phyloP scores from a whole-genome alignment of 2,329 filamentous ascomycete genomes.

The Arthrobotrys pseudoclavata region DNA sequence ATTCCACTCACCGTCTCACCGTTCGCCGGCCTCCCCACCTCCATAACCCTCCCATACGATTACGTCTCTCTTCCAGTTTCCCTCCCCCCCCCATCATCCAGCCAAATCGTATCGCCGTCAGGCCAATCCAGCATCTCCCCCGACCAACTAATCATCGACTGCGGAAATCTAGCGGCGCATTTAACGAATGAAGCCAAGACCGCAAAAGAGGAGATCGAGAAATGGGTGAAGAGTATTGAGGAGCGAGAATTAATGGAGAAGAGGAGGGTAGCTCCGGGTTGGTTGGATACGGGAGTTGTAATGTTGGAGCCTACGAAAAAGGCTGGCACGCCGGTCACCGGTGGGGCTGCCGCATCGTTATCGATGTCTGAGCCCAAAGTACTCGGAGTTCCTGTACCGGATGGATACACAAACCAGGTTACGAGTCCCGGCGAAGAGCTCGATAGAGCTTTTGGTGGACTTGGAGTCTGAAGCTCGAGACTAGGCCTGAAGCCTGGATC shows the following conservation, averaged over 20 bases:
- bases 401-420: slow-evolving; percentile 66
- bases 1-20: slow-evolving; percentile 93
- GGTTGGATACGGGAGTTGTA: slow-evolving; percentile 80
- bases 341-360: slow-evolving; percentile 5
- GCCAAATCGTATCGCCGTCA: slow-evolving; percentile 79
- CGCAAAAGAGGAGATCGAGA: slow-evolving; percentile 76
- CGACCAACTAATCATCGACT: slow-evolving; percentile 85
- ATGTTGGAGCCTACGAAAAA: slow-evolving; percentile 71
- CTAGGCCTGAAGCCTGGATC: background rate
- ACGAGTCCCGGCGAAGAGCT: slow-evolving; percentile 69
- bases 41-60: slow-evolving; percentile 93
- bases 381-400: slow-evolving; percentile 63
- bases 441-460: slow-evolving; percentile 72
- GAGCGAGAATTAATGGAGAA: slow-evolving; percentile 77
- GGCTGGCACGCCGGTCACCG: slow-evolving; percentile 61
- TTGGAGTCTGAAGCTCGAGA: slow-evolving; percentile 63
- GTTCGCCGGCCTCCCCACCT: slow-evolving; percentile 89
- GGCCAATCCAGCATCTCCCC: slow-evolving; percentile 84
- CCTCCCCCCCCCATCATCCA: slow-evolving; percentile 79
- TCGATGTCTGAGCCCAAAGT: slow-evolving; percentile 40
- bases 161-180: slow-evolving; percentile 81
- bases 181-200: slow-evolving; percentile 77
- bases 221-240: slow-evolving; percentile 76
- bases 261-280: slow-evolving; percentile 81
- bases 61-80: slow-evolving; percentile 91